Base-by-base conservation (phyloP, 2,329 filamentous ascomycete species). In the Penicillium sp. region DNA sequence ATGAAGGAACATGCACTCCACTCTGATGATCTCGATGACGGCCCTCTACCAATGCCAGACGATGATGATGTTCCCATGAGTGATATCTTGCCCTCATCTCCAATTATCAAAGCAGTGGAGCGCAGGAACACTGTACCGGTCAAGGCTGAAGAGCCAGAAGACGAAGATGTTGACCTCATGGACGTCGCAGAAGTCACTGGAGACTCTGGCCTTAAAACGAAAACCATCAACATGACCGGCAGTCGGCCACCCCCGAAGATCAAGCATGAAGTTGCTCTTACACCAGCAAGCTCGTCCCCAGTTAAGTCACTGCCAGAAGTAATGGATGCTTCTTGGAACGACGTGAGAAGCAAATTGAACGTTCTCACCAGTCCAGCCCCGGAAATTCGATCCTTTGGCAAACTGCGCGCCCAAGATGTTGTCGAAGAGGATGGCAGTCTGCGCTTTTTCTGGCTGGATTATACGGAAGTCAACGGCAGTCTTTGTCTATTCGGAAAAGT, bases 401-500 rank as follows among this genome's bases (percentile, higher is more conserved):
- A 97, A 75, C 82, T 97, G 46, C 86, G 88, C 61, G 82, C 90
- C 55, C 84, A 88, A 60, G 88, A 96, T 73, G 91, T 90, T n/a
- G 77, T 96, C n/a, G 93, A 97, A 72, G 86, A 90, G 60, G 92
- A 99, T 68, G 94, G 93, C 35, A 95, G 89, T 64, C 80, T 99
- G 30, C 88, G 88, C 63, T 91, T 99, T 78, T 99, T 97, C 78
- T 99, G 94, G 94, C 88, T 90, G 8, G 94, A 99, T 74, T 99
- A 96, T 69, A 91, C 88, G 0, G 94, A 99, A 70, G 80, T 96
- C 70, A 91, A 92, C 67, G 93, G 93, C 56, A 94, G 87, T 64
- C 79, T 99, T 10, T 97, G 91, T 72, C 82, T 99, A 11, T 97
- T 99, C 69, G 94, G 94, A 61, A 99, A 99, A 71, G 93, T 97